Evolutionary conservation across 306 rosid genomes (phyloP), one percentile per base, ranked within the genome.

Genomic region (Quercus rubra): DNA sequence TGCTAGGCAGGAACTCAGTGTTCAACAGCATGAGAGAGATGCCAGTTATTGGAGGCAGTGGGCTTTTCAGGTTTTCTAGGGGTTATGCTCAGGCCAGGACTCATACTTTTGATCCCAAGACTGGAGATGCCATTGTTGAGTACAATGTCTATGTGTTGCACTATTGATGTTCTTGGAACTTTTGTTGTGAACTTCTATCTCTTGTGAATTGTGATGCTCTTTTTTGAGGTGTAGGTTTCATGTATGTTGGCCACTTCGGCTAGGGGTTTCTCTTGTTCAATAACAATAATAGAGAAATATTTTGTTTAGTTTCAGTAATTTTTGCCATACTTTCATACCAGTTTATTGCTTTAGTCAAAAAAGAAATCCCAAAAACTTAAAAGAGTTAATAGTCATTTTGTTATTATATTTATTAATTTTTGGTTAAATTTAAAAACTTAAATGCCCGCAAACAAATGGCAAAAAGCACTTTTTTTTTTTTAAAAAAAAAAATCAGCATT

Each of bases 31-130:
- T 75, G 56, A 75, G 84, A 7, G 83, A 80, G 80, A 33, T 83
- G 76, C 79, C 82, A 15, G 74, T 83, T 30, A 27, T 78, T 31
- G 86, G 80, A 5, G 86, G 83, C 11, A 83, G 80, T 63, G 82
- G 83, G 35, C 52, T 74, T 8, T 83, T 83, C 31, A 55, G 86
- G 70, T 78, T 74, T 58, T 82, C 83, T 0, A 68, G 77, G 67
- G 86, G 86, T 1, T 74, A 74, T 33, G 83, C 73, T 30, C 52
- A 28, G 41, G 77, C 79, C 6, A 74, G 30, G 30, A 78, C 83
- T 51, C 33, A 38, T 25, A 5, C 3, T 23, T 5, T 74, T 11
- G 41, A 83, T 14, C 2, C 13, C 4, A 68, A 21, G 6, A 19
- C 76, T 0, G 55, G 73, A 0, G 76, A 78, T 56, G 83, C 79